phyloP scores from a whole-genome alignment of 805 yeast species.

The Candida glaebosa region DNA sequence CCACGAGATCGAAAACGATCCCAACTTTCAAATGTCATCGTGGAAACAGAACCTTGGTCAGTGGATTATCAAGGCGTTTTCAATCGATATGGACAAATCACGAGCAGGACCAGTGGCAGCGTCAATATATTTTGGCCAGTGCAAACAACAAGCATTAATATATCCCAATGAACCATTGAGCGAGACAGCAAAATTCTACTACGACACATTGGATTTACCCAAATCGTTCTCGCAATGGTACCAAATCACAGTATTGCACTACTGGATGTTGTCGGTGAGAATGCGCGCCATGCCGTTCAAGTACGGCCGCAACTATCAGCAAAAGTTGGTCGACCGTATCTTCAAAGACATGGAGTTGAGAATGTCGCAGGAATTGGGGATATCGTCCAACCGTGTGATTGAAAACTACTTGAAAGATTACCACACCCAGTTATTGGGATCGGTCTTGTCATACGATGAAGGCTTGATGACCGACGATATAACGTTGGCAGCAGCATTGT shows the following conservation, averaged over 20 bases:
- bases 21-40: conserved; percentile 32
- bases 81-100: conserved; percentile 85
- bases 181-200: conserved; percentile 77
- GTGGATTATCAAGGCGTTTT: conserved; percentile 54
- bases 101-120: conserved; percentile 96
- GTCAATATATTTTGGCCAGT: conserved; percentile 77
- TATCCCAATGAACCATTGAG: conserved; percentile 70
- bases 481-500: conserved; percentile 71
- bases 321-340: conserved; percentile 81
- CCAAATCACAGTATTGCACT: conserved; percentile 85
- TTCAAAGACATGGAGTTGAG: conserved; percentile 88
- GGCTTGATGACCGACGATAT: conserved; percentile 79
- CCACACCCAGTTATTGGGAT: conserved; percentile 85
- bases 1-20: conserved; percentile 33
- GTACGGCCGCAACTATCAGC: conserved; percentile 86
- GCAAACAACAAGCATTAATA: conserved; percentile 80
- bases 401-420: conserved; percentile 87
- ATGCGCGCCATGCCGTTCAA: conserved; percentile 96
- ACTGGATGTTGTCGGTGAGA: conserved; percentile 90
- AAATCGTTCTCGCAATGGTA: conserved; percentile 94
- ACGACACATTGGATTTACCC: conserved; percentile 78
- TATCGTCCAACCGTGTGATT: conserved; percentile 73
- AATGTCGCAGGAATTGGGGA: conserved; percentile 81
- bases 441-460: conserved; percentile 88
- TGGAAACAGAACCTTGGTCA: conserved; percentile 56